Evolutionary conservation across 2,329 filamentous ascomycete genomes (phyloP).

Genomic region (Podosphaera aphanis): DNA sequence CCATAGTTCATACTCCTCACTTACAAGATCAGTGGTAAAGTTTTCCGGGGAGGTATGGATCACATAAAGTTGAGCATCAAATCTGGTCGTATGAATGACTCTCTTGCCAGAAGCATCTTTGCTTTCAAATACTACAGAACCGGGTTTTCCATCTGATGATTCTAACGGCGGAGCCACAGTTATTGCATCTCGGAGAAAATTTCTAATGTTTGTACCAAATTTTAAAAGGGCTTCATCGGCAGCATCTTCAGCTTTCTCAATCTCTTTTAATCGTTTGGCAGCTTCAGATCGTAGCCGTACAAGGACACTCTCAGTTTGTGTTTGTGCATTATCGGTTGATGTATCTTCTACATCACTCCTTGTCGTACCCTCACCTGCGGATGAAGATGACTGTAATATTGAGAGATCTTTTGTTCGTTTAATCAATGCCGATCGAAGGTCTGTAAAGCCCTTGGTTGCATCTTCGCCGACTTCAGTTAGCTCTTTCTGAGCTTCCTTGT

Average conservation of each 20-base stretch:
- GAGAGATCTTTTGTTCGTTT: constrained; percentile 52
- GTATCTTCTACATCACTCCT: constrained; percentile 16
- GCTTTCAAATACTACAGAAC: constrained; percentile 68
- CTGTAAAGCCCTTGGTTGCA: constrained; percentile 58
- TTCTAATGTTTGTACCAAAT: constrained; percentile 71
- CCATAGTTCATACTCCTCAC: constrained; percentile 54
- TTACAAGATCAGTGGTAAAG: constrained; percentile 60
- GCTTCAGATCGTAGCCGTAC: constrained; percentile 56
- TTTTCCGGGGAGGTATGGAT: constrained; percentile 69
- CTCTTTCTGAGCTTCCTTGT: constrained; percentile 72
- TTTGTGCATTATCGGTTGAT: constrained; percentile 23
- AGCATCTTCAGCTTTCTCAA: constrained; percentile 81
- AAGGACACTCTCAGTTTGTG: constrained; percentile 41
- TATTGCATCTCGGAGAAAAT: constrained; percentile 78
- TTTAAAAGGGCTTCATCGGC: constrained; percentile 85
- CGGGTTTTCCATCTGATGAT: constrained; percentile 24
- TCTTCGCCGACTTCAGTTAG: constrained; percentile 57
- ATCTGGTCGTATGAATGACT: constrained; percentile 80
- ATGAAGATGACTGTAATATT: constrained; percentile 18
- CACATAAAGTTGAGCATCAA: constrained; percentile 87
- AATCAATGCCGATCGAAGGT: constrained; percentile 41
- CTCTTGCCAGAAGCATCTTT: constrained; percentile 76
- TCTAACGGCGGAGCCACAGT: constrained; percentile 54
- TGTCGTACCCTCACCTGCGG: constrained; percentile 5
- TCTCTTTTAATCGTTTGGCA: constrained; percentile 61